Evolutionary conservation across 768 basidiomycete species (phyloP).

Genomic region (Austroboletus eburneus): DNA sequence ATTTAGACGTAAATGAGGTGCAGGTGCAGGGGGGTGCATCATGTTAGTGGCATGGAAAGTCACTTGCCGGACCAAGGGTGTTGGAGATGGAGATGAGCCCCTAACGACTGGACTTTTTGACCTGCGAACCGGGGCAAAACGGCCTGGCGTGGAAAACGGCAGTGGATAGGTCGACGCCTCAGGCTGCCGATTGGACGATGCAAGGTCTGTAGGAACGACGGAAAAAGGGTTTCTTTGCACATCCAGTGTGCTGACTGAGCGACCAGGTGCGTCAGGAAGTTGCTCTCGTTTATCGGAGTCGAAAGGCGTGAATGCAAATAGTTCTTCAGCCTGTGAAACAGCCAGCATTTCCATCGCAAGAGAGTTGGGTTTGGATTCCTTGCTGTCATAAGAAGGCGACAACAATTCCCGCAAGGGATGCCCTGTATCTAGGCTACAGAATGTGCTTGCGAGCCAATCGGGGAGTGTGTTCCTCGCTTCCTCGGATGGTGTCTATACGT

Average conservation of each 20-base stretch:
- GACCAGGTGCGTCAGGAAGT: slow-evolving; percentile 1
- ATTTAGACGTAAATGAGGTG: slow-evolving; percentile 16
- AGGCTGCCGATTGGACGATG: not conserved
- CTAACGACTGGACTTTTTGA: not conserved
- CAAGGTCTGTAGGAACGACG: not conserved
- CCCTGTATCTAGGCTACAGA: slow-evolving; percentile 38
- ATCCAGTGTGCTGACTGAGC: not conserved
- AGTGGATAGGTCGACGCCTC: not conserved
- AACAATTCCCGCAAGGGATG: slow-evolving; percentile 35
- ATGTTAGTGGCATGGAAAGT: slow-evolving; percentile 4
- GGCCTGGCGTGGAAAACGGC: slow-evolving; percentile 27
- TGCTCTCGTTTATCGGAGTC: slow-evolving; percentile 11
- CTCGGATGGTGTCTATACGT: slow-evolving; percentile 18
- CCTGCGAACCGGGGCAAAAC: slow-evolving; percentile 11
- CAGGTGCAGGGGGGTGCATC: slow-evolving; percentile 10
- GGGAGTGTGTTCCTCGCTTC: slow-evolving; percentile 38
- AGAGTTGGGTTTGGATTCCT: not conserved
- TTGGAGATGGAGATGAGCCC: slow-evolving; percentile 4
- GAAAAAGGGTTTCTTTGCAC: not conserved
- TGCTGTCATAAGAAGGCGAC: slow-evolving; percentile 16
- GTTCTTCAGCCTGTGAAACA: slow-evolving; percentile 11
- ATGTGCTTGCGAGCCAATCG: slow-evolving; percentile 52
- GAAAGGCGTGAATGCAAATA: slow-evolving; percentile 30
- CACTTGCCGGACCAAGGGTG: slow-evolving; percentile 7
- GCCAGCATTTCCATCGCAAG: slow-evolving; percentile 2